Evolutionary conservation across 1,284 basidiomycete species (phyloP).

Genomic region (Megacollybia platyphylla): DNA sequence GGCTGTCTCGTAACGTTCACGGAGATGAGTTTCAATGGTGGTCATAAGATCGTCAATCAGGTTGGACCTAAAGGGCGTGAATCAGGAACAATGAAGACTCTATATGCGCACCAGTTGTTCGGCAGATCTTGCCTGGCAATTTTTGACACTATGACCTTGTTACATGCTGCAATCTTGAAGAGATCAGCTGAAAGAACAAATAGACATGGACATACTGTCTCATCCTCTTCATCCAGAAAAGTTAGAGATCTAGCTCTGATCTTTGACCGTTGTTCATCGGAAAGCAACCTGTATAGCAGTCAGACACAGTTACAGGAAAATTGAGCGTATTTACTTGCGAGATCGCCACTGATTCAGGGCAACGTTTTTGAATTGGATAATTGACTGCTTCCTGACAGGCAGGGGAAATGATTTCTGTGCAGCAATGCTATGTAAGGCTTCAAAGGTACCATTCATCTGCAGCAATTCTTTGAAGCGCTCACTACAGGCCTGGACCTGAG

Average conservation of each 20-base stretch:
- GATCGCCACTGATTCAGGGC: constrained; percentile 58
- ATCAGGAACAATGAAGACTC: constrained; percentile 2
- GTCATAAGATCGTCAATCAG: constrained; percentile 46
- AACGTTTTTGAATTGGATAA: constrained; percentile 74
- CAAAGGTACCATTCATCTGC: constrained; percentile 53
- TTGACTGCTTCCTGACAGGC: constrained; percentile 58
- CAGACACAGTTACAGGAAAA: constrained; percentile 3
- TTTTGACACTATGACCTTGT: constrained; percentile 55
- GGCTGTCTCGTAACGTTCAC: constrained; percentile 29
- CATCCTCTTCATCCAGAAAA: constrained; percentile 63
- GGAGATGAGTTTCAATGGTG: constrained; percentile 37
- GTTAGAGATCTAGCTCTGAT: constrained; percentile 49
- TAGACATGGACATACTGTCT: constrained; percentile 34
- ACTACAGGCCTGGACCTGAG: constrained; percentile 41
- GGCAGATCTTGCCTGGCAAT: constrained; percentile 67
- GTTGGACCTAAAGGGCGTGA: constrained; percentile 34
- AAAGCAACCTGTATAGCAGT: constrained; percentile 36
- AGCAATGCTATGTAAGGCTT: constrained; percentile 63
- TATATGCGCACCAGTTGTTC: constrained; percentile 36
- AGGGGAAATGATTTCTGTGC: constrained; percentile 42
- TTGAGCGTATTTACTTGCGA: constrained; percentile 34
- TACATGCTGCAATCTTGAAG: constrained; percentile 58
- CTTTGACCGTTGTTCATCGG: constrained; percentile 44
- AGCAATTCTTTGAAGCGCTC: constrained; percentile 54
- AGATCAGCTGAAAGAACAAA: constrained; percentile 3